phyloP scores from a whole-genome alignment of 768 basidiomycete genomes.

The Lanmaoa pseudosensibilis region DNA sequence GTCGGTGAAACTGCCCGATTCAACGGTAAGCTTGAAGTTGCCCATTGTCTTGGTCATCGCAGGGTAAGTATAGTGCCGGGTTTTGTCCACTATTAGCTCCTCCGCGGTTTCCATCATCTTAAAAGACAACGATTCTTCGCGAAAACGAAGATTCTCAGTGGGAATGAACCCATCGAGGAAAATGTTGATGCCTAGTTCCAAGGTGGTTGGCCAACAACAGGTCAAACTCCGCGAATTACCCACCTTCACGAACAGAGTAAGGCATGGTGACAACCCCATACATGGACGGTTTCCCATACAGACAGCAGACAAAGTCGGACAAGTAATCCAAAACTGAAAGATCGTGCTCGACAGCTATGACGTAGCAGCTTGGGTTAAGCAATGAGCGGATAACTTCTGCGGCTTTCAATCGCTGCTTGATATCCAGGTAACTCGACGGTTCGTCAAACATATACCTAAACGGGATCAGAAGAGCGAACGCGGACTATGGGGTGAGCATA shows the following conservation, averaged over 20 bases:
- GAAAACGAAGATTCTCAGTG: constrained; percentile 97
- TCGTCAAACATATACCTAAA: constrained; percentile 98
- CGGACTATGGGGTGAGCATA: constrained; percentile 41
- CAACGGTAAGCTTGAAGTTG: constrained; percentile 90
- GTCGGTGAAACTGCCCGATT: constrained; percentile 91
- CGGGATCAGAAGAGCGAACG: constrained; percentile 1
- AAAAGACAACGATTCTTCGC: constrained; percentile 92
- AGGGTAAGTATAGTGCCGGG: constrained; percentile 89
- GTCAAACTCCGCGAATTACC: constrained; percentile 14
- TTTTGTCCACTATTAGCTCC: constrained; percentile 82
- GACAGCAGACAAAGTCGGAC: constrained; percentile 96
- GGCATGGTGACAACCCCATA: constrained; percentile 99
- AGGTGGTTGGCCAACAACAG: not conserved
- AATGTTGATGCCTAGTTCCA: constrained; percentile 86
- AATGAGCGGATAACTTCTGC: constrained; percentile 93
- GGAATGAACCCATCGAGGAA: constrained; percentile 99
- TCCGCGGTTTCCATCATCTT: constrained; percentile 98
- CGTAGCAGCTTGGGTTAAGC: constrained; percentile 81
- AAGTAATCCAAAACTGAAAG: constrained; percentile 97
- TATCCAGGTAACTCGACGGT: constrained; percentile 96
- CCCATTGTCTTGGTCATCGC: constrained; percentile 97
- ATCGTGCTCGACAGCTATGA: constrained; percentile 99
- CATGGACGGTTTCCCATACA: constrained; percentile 97
- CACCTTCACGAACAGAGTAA: constrained; percentile 95
- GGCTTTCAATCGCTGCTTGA: constrained; percentile 92